phyloP scores from a whole-genome alignment of 495 filamentous ascomycete species.

The Penicillium roqueforti region DNA sequence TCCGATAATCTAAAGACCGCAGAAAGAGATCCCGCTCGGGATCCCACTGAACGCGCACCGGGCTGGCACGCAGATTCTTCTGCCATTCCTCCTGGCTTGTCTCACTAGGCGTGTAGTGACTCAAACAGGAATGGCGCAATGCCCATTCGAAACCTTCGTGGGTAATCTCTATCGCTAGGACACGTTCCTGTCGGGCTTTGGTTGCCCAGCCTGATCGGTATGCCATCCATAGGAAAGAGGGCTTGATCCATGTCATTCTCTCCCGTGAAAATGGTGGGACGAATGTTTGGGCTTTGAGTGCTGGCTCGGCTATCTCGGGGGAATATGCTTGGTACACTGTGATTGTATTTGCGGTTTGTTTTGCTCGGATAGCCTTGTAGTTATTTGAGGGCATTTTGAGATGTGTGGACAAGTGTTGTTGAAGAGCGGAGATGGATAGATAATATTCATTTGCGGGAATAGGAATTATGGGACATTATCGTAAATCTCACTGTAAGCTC shows the following conservation, averaged over 20 bases:
- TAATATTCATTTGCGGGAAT: no score
- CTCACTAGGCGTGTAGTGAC: slow-evolving; percentile 9
- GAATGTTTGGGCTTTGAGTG: slow-evolving; percentile 49
- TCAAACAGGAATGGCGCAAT: slow-evolving; percentile 25
- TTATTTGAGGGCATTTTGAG: neutral
- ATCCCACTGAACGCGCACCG: slow-evolving; percentile 60
- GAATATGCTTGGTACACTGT: slow-evolving; percentile 64
- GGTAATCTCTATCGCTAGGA: slow-evolving; percentile 51
- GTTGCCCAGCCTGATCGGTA: slow-evolving; percentile 53
- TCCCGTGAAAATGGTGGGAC: slow-evolving; percentile 44
- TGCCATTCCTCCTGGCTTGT: slow-evolving; percentile 12
- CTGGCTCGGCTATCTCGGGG: slow-evolving; percentile 48
- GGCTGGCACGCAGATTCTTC: slow-evolving; percentile 24
- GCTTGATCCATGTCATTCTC: slow-evolving; percentile 68
- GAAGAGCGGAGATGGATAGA: neutral
- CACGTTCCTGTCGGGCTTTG: slow-evolving; percentile 47
- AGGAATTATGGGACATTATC: neutral
- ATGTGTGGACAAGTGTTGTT: neutral
- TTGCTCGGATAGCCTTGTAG: slow-evolving; percentile 53
- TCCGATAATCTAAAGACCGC: slow-evolving; percentile 42
- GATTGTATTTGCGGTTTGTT: slow-evolving; percentile 44
- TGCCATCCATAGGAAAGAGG: slow-evolving; percentile 63
- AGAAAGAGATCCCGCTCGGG: slow-evolving; percentile 49
- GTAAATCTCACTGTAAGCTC: neutral
- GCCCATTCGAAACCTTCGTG: slow-evolving; percentile 41